Conservation (phyloP, 2,329 filamentous ascomycete species). For the Diatrype stigma region DNA sequence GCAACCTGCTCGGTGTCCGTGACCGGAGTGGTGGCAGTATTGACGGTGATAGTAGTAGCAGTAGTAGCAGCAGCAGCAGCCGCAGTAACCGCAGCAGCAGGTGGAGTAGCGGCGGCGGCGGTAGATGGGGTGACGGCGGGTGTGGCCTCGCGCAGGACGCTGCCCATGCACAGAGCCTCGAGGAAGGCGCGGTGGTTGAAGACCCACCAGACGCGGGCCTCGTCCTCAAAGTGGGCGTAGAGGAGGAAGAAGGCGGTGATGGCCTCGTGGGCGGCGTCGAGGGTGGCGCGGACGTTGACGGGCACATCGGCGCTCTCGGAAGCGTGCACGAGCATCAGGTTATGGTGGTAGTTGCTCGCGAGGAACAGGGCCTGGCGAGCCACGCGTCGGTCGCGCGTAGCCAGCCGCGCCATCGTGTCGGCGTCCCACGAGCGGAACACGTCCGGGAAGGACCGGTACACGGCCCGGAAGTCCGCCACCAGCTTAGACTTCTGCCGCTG, state of each 20-base stretch:
- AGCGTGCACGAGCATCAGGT: conserved; percentile 73
- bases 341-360: conserved; percentile 80
- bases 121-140: no score
- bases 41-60: no score
- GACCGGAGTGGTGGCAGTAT: no score
- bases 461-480: conserved; percentile 63
- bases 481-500: conserved; percentile 66
- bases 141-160: conserved; percentile 51
- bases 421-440: conserved; percentile 66
- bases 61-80: no score
- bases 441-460: conserved; percentile 70
- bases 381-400: conserved; percentile 57
- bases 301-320: conserved; percentile 62
- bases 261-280: conserved; percentile 73
- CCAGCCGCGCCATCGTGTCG: conserved; percentile 53
- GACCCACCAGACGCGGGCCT: conserved; percentile 80
- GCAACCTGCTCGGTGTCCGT: conserved; percentile 34
- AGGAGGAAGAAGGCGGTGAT: conserved; percentile 72
- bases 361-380: conserved; percentile 74
- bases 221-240: conserved; percentile 62
- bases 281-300: conserved; percentile 62
- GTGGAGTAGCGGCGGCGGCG: conserved; percentile 41
- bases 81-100: no score
- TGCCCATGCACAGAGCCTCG: conserved; percentile 66
- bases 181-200: conserved; percentile 78